phyloP scores from a whole-genome alignment of 2,329 filamentous ascomycete genomes.

The Microdochium bolleyi region DNA sequence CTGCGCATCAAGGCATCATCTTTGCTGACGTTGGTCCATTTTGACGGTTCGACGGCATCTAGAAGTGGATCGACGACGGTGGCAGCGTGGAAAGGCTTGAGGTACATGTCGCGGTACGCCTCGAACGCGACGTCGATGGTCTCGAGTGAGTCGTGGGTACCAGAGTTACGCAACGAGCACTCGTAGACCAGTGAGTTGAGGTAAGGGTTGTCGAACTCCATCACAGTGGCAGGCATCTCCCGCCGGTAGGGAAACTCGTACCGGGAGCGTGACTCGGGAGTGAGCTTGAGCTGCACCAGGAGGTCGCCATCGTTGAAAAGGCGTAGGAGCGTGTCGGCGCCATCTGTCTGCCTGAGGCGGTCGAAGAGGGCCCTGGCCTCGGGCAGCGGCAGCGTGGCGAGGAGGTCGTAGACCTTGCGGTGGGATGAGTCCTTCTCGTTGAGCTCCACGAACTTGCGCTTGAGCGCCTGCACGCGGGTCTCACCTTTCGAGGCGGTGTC shows the following conservation, averaged over 20 bases:
- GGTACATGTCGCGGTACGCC: constrained; percentile 12
- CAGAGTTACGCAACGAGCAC: constrained; percentile 7
- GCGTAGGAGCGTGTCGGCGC: constrained; percentile 19
- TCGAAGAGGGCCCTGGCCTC: constrained; percentile 25
- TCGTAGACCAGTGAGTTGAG: constrained; percentile 20
- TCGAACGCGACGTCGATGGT: constrained; percentile 2
- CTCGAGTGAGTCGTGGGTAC: constrained; percentile 1
- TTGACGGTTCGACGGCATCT: constrained; percentile 16
- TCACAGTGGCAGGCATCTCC: constrained; percentile 19
- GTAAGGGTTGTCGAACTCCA: constrained; percentile 16
- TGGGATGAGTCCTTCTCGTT: constrained; percentile 14
- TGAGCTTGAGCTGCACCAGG: constrained; percentile 26
- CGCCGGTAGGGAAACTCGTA: constrained; percentile 29
- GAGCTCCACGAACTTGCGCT: constrained; percentile 15
- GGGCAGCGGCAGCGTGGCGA: constrained; percentile 10
- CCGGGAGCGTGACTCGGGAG: constrained; percentile 26
- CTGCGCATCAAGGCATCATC: constrained; percentile 26
- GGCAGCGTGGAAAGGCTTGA: constrained; percentile 28
- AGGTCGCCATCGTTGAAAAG: constrained; percentile 26
- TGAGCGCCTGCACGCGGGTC: constrained; percentile 22
- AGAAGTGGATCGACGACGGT: constrained; percentile 23
- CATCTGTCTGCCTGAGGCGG: constrained; percentile 24
- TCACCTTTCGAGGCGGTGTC: constrained; percentile 17
- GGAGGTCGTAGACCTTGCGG: constrained; percentile 15
- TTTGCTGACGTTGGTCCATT: constrained; percentile 26